Base-by-base conservation (phyloP, 345 rosid species). In the Reutealis trisperma region DNA sequence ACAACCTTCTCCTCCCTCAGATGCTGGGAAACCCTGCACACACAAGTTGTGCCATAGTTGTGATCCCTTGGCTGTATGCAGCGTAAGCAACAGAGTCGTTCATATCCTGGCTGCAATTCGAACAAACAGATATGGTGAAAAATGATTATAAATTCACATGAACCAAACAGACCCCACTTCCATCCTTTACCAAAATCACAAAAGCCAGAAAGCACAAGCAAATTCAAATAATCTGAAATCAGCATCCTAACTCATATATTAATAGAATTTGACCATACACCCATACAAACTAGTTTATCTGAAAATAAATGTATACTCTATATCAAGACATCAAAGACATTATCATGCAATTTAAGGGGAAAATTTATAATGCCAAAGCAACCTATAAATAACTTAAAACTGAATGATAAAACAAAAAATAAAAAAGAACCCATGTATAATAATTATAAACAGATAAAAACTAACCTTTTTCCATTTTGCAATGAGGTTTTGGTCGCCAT, bases 1-100 rank as follows among this genome's bases (percentile, higher is more conserved):
- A 93, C 86, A 21, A 84, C 93, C 83, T 93, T 85, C 90, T 94
- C 97, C 87, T 94, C 95, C 82, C 95, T 86, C 72, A 91, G 76
- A 83, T 93, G 79, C 80, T 87, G 89, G 16, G 95, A 95, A 32
- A 94, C 97, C 65, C 95, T 86, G 32, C 97, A 90, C 32, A 93
- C 91, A 22, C 97, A 94, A 0, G 97, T 90, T 9, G 97, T 89
- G 70, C 89, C 90, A 7, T 89, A 94, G 89, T 91, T 93, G 86
- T 91, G 97, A 83, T 94, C 97, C 47, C 90, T 81, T 3, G 95
- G 95, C 85, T 93, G 98, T 65, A 93, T 93, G 86, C 95, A 93
- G 6, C 89, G 85, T 72, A 93, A 80, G 88, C 98, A 91, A 80
- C 97, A 93, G 21, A 94, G 81, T 6, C 92, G 89, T 72, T 94